A percentile compares a stretch with the other conserved stretches of the same genome.
These are phyloP conservation scores for Madurella mycetomatis DNA, from an alignment of 2,329 filamentous ascomycete genomes.

Conservation along the genomic window DNA sequence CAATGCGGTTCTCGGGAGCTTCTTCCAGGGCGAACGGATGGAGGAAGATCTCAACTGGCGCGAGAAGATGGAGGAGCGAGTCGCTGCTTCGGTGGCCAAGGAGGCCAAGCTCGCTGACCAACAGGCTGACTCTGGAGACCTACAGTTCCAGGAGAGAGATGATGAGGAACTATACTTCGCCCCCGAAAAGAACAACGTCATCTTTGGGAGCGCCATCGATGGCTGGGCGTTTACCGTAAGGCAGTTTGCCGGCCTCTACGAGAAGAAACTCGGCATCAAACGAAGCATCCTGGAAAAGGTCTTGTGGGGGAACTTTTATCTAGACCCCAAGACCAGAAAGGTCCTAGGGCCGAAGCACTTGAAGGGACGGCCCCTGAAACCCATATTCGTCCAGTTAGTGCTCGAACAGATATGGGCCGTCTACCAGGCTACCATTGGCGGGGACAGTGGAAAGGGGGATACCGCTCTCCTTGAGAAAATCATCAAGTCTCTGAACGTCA, in stretches of 20 bases:
- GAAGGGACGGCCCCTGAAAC: slow-evolving; percentile 86
- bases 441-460: slow-evolving; percentile 78
- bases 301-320: slow-evolving; percentile 92
- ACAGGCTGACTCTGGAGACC: slow-evolving; percentile 51
- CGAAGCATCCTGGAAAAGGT: slow-evolving; percentile 83
- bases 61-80: slow-evolving; percentile 82
- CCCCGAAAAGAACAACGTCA: slow-evolving; percentile 97
- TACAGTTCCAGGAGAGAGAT: slow-evolving; percentile 81
- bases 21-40: slow-evolving; percentile 97
- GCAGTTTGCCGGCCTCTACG: slow-evolving; percentile 89
- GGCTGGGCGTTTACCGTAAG: slow-evolving; percentile 98
- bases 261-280: slow-evolving; percentile 96
- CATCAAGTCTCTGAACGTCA: slow-evolving; percentile 82
- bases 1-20: slow-evolving; percentile 94
- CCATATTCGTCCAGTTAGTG: slow-evolving; percentile 95
- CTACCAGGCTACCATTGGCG: slow-evolving; percentile 83
- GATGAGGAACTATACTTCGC: slow-evolving; percentile 98
- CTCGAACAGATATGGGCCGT: slow-evolving; percentile 95
- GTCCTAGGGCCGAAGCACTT: slow-evolving; percentile 87
- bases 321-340: slow-evolving; percentile 95
- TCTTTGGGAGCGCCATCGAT: slow-evolving; percentile 95
- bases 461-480: slow-evolving; percentile 84
- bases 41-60: slow-evolving; percentile 96
- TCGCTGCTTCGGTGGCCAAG: slow-evolving; percentile 65
- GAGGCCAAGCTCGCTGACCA: slow-evolving; percentile 47